Percentiles rank a stretch among this genome's conserved stretches.
Evolutionary conservation across 2,329 filamentous ascomycete species (phyloP).

Genomic region (Cladosporium oxysporum): DNA sequence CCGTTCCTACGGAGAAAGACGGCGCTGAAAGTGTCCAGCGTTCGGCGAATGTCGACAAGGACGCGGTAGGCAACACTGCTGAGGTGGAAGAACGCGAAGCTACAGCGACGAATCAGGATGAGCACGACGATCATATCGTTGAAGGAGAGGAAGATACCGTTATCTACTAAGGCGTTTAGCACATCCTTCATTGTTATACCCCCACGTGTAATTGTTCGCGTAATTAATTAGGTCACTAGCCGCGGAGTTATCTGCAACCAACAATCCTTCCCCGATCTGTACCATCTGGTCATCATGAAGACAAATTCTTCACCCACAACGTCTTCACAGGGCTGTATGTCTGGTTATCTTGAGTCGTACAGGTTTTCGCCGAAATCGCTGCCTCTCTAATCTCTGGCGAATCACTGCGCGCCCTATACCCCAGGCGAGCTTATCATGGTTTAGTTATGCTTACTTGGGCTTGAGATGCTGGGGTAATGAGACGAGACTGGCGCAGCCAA

Average conservation of each 20-base stretch:
- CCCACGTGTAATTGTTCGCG: neutral
- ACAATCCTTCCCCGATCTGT: neutral
- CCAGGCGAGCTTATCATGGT: constrained; percentile 16
- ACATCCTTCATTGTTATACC: neutral
- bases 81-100: constrained; percentile 15
- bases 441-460: constrained; percentile 11
- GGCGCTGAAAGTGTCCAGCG: constrained; percentile 33
- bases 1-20: constrained; percentile 24
- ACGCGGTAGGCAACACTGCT: constrained; percentile 16
- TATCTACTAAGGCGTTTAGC: constrained; percentile 66
- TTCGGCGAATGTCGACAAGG: constrained; percentile 6
- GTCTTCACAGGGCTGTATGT: neutral
- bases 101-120: constrained; percentile 20
- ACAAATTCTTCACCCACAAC: neutral
- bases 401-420: constrained; percentile 1
- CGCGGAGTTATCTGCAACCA: constrained; percentile 6
- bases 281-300: neutral
- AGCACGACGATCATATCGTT: constrained; percentile 71
- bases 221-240: neutral
- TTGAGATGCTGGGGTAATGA: constrained; percentile 11
- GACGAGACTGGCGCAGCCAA: neutral
- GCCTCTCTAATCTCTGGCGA: constrained; percentile 8
- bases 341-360: constrained; percentile 1
- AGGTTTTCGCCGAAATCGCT: neutral
- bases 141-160: constrained; percentile 88